Conservation (phyloP, 202 grass and related monocot genomes). For the Digitaria exilis region DNA sequence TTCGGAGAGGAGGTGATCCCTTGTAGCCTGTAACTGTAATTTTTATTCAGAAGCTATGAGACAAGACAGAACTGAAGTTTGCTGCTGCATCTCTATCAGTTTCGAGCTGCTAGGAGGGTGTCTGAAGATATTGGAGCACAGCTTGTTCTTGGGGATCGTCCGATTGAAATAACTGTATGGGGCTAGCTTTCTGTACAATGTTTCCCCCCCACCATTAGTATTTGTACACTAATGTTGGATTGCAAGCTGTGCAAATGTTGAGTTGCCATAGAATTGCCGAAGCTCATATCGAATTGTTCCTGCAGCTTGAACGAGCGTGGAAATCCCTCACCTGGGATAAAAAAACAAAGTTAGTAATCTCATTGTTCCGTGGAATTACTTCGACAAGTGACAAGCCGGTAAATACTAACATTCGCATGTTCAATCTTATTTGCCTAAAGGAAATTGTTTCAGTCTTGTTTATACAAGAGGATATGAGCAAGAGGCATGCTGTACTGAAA, state of each 20-base stretch:
- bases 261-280: conserved; percentile 1
- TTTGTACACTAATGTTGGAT: not conserved
- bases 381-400: conserved; percentile 40
- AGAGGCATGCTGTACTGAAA: not conserved
- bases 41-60: not conserved
- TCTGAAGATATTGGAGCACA: conserved; percentile 93
- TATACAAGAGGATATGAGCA: not conserved
- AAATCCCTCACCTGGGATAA: conserved; percentile 82
- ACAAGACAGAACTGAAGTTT: not conserved
- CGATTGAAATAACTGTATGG: conserved; percentile 95
- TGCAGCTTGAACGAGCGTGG: conserved; percentile 94
- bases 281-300: conserved; percentile 12
- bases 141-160: conserved; percentile 91
- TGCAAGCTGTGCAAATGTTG: not conserved
- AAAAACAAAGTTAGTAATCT: conserved; percentile 61
- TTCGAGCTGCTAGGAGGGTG: conserved; percentile 75
- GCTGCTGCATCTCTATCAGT: conserved; percentile 43
- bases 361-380: conserved; percentile 76
- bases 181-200: not conserved
- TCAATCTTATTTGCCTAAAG: not conserved
- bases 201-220: not conserved
- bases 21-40: not conserved
- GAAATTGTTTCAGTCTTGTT: not conserved
- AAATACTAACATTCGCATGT: conserved; percentile 31
- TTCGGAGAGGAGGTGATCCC: conserved; percentile 84